Percentiles rank a stretch among this genome's conserved stretches.
Evolutionary conservation across 192 early-diverging fungal species (phyloP).

Genomic region (Backusella morwellensis): DNA sequence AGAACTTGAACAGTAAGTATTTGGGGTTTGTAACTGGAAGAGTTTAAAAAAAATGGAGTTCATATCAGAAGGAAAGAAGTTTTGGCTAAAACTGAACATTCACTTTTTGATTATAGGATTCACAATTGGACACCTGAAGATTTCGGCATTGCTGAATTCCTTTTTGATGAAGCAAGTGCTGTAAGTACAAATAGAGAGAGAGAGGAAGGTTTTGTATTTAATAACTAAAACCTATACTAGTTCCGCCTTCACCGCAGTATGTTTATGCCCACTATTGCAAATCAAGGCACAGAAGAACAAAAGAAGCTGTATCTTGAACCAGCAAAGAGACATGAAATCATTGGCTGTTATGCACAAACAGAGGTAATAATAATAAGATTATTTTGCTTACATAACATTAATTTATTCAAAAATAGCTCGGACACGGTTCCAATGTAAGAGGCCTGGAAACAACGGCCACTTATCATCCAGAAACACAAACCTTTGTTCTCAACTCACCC

Average conservation of each 20-base stretch:
- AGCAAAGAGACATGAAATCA: constrained; percentile 71
- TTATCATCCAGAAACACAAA: constrained; percentile 66
- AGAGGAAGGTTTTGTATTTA: background rate
- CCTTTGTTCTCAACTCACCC: constrained; percentile 71
- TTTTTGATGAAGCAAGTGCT: constrained; percentile 62
- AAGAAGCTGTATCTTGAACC: constrained; percentile 67
- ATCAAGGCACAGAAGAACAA: constrained; percentile 77
- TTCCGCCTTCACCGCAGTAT: constrained; percentile 75
- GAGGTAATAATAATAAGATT: constrained; percentile 53
- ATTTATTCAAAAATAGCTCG: constrained; percentile 29
- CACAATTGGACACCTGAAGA: constrained; percentile 56
- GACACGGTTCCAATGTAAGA: constrained; percentile 83
- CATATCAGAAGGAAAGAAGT: background rate
- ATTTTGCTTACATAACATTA: background rate
- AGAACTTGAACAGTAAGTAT: constrained; percentile 52
- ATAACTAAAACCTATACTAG: constrained; percentile 10
- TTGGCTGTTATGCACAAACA: constrained; percentile 89
- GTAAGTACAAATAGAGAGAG: constrained; percentile 18
- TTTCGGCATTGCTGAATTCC: constrained; percentile 44
- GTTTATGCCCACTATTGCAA: constrained; percentile 81
- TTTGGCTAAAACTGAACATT: background rate
- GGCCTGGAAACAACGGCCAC: constrained; percentile 91
- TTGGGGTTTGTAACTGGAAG: too few species aligned
- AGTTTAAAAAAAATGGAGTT: background rate
- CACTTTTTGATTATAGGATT: constrained; percentile 25